Conservation (phyloP, 2,329 filamentous ascomycete genomes). For the Cercospora berteroae region DNA sequence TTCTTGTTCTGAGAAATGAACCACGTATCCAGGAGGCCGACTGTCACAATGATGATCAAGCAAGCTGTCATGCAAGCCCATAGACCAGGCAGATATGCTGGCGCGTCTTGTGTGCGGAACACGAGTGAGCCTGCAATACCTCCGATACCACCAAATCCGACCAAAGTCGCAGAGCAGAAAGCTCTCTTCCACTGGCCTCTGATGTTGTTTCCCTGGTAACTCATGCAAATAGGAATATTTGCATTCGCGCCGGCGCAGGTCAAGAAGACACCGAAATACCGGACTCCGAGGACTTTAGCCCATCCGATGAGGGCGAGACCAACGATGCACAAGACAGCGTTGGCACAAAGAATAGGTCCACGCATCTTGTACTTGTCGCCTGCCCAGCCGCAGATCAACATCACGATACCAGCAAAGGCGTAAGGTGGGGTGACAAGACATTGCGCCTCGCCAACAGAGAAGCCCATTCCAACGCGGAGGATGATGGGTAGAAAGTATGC, state of each 20-base stretch:
- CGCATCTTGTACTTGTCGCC: constrained; percentile 34
- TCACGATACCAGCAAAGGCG: constrained; percentile 36
- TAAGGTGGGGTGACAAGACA: constrained; percentile 39
- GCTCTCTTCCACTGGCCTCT: constrained; percentile 84
- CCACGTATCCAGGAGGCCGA: constrained; percentile 21
- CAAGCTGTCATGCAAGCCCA: constrained; percentile 29
- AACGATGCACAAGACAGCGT: constrained; percentile 30
- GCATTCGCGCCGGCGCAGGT: constrained; percentile 73
- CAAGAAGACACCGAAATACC: constrained; percentile 72
- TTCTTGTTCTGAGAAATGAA: constrained; percentile 27
- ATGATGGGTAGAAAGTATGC: constrained; percentile 55
- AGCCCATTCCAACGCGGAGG: constrained; percentile 35
- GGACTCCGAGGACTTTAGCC: constrained; percentile 24
- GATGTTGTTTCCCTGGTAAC: constrained; percentile 84
- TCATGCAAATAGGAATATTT: constrained; percentile 70
- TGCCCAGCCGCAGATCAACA: constrained; percentile 29
- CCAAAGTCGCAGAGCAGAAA: constrained; percentile 70
- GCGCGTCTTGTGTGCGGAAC: constrained; percentile 25
- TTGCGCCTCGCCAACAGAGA: constrained; percentile 30
- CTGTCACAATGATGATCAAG: constrained; percentile 27
- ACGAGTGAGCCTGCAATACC: constrained; percentile 26
- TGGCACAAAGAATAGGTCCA: constrained; percentile 32
- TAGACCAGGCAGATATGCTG: constrained; percentile 27
- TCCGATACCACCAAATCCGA: constrained; percentile 61
- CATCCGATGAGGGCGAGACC: constrained; percentile 32